Conservation (phyloP, 2,329 filamentous ascomycete genomes). For the Monilinia polystroma region DNA sequence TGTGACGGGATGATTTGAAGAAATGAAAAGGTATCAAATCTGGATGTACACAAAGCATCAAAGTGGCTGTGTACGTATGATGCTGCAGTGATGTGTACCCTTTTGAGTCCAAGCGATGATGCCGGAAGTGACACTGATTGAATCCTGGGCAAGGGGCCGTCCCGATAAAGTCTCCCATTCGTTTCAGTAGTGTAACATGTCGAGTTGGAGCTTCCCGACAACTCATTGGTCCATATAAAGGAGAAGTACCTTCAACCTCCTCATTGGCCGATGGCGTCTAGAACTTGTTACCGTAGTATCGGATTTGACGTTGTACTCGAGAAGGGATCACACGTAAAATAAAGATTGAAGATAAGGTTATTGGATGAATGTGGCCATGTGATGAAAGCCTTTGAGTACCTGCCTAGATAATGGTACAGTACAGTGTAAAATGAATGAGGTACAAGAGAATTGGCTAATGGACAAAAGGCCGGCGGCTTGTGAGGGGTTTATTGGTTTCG, state of each 20-base stretch:
- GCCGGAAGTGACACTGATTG: background rate
- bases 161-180: background rate
- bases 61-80: conserved; percentile 14
- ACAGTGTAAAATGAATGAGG: background rate
- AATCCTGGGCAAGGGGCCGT: background rate
- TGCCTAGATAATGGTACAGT: background rate
- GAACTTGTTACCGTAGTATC: conserved; percentile 13
- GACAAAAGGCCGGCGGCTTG: background rate
- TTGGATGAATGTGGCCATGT: background rate
- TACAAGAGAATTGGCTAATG: background rate
- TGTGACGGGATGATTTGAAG: background rate
- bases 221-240: conserved; percentile 4
- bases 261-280: conserved; percentile 13
- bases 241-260: background rate
- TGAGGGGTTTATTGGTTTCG: background rate
- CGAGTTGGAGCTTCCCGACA: background rate
- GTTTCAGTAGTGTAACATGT: conserved; percentile 20
- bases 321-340: background rate
- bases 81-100: background rate
- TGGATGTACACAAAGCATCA: conserved; percentile 13
- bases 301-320: conserved; percentile 13
- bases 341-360: conserved; percentile 4
- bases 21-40: background rate
- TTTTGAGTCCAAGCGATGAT: conserved; percentile 9
- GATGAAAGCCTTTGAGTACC: background rate